Evolutionary conservation across 306 rosid genomes (phyloP).

Genomic region (Cucurbita moschata): DNA sequence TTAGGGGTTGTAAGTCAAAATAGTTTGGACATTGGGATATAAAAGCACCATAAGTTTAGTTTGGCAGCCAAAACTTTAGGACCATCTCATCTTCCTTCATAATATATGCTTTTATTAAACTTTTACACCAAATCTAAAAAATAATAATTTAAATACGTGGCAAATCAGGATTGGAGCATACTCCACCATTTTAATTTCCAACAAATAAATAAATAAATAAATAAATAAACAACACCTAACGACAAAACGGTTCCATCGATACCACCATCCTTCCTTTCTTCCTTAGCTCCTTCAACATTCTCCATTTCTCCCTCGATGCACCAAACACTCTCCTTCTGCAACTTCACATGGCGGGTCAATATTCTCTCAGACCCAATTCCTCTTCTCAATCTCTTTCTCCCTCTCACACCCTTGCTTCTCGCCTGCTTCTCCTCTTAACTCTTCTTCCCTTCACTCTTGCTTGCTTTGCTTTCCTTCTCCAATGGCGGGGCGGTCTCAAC

Average conservation of each 20-base stretch:
- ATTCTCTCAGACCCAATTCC: slow-evolving; percentile 23
- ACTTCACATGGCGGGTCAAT: slow-evolving; percentile 55
- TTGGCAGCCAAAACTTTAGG: no score
- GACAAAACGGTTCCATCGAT: slow-evolving; percentile 5
- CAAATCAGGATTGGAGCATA: no score
- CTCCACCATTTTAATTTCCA: no score
- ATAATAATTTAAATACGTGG: no score
- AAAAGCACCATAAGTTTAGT: no score
- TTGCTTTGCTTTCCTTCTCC: slow-evolving; percentile 64
- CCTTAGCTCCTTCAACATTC: not conserved
- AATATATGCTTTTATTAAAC: no score
- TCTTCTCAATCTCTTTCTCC: slow-evolving; percentile 15
- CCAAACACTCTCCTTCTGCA: slow-evolving; percentile 5
- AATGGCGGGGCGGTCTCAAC: slow-evolving; percentile 85
- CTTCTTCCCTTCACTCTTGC: slow-evolving; percentile 64
- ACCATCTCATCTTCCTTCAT: no score
- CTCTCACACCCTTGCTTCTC: slow-evolving; percentile 26
- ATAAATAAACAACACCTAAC: not conserved
- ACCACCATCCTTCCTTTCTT: not conserved
- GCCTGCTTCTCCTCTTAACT: slow-evolving; percentile 47
- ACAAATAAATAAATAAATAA: no score
- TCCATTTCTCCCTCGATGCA: slow-evolving; percentile 17
- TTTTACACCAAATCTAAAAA: no score
- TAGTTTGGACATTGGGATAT: no score
- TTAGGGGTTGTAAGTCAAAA: no score